Conservation (phyloP, 306 rosid species). For the Dalbergia oliveri region DNA sequence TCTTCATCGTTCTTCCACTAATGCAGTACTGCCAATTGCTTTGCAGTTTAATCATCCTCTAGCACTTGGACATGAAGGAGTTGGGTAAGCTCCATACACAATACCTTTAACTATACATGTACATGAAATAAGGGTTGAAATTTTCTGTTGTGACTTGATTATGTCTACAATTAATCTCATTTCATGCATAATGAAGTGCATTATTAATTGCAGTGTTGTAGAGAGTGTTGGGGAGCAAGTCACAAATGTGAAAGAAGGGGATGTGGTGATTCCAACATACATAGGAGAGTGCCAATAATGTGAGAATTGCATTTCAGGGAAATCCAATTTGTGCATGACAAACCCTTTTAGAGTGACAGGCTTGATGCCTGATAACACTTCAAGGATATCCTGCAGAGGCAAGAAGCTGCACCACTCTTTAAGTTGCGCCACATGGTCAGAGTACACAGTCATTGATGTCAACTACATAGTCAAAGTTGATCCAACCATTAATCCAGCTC, state of each 20-base stretch:
- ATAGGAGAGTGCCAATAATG: conserved; percentile 49
- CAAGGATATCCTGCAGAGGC: conserved; percentile 41
- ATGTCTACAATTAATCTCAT: neutral
- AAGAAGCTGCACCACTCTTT: conserved; percentile 34
- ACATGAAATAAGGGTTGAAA: neutral
- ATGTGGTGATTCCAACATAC: conserved; percentile 44
- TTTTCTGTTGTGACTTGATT: neutral
- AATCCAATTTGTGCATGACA: conserved; percentile 44
- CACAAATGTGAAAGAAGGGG: conserved; percentile 45
- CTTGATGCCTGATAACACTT: conserved; percentile 46
- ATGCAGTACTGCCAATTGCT: neutral
- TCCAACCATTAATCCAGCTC: conserved; percentile 35
- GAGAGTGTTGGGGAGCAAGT: conserved; percentile 47
- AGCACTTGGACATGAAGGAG: conserved; percentile 58
- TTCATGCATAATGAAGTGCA: neutral
- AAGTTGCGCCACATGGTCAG: conserved; percentile 50
- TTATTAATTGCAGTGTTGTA: conserved; percentile 35
- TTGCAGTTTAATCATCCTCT: conserved; percentile 40
- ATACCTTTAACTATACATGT: neutral
- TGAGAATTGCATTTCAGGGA: conserved; percentile 46
- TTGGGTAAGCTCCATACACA: conserved; percentile 44
- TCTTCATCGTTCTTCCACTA: neutral
- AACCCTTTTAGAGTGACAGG: conserved; percentile 36
- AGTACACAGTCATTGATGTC: conserved; percentile 44
- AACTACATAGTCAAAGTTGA: conserved; percentile 44